Base-by-base conservation (phyloP, 1,139 yeast species). In the Chernovozyma sophiae-reginae region DNA sequence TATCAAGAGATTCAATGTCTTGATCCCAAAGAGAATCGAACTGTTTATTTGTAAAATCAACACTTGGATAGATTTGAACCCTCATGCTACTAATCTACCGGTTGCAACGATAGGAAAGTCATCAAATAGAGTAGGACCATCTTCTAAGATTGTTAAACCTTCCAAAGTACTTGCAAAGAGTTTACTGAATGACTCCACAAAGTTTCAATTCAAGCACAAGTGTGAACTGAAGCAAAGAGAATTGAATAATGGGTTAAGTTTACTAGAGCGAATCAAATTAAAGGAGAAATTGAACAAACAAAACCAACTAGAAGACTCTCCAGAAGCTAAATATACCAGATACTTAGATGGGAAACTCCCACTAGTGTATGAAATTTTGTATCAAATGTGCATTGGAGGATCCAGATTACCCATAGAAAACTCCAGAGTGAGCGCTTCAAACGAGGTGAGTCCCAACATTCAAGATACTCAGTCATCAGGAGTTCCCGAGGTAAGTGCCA, bases 31-130 rank as follows among this genome's bases (percentile, higher is more conserved):
- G 30, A 72, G 83, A 53, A 81, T 85, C 47, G 65, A 68, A 16
- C 65, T 72, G 33, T 74, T 79, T 43, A 69, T 84, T 11, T 72
- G 77, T 25, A 70, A 72, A 17, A 72, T 87, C 38, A 81, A 87
- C 24, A 50, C 62, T n/a, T 81, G 79, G 47, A 70, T 84, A 3
- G 65, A 81, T 46, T 48, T 51, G 1, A 71, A 74, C 30, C 44
- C 39, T 12, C 34, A 42, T 10, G 27, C 39, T 16, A 15, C 31
- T 12, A 16, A 4, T 5, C 11, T 40, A 5, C 41, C 41, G 8
- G 10, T 7, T 17, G 31, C 20, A 13, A 30, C 26, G 23, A 30
- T 26, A 8, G 17, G 42, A 15, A 23, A 30, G 12, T 29, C 34
- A 3, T n/a, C 38, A 1, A 38, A 43, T 13, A 22, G 26, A 8